A percentile compares a stretch with the other conserved stretches of the same genome.
Conservation (phyloP, 768 basidiomycete genomes). For the Hypholoma sublateritium region DNA sequence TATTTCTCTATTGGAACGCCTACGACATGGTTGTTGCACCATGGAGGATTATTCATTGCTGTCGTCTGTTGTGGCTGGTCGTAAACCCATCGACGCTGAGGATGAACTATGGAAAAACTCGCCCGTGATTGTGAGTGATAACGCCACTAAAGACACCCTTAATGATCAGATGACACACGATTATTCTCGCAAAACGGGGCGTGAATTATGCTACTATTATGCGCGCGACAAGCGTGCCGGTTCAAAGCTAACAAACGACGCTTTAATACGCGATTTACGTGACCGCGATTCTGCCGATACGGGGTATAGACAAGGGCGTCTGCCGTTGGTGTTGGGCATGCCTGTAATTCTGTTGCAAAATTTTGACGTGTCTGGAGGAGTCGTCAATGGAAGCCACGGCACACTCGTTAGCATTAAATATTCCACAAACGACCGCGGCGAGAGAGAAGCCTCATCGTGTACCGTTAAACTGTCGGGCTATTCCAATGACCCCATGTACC, state of each 20-base stretch:
- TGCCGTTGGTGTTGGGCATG: background rate
- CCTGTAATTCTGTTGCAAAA: background rate
- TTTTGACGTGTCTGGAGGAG: background rate
- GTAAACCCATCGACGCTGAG: background rate
- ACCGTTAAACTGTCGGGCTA: background rate
- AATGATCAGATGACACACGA: background rate
- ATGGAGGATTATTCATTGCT: background rate
- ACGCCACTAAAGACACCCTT: background rate
- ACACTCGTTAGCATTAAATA: background rate
- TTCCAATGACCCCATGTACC: background rate
- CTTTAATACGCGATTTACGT: background rate
- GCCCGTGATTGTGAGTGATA: background rate
- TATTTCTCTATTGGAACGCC: background rate
- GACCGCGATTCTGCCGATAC: background rate
- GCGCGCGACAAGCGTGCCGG: background rate
- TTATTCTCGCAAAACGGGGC: background rate
- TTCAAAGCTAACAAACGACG: background rate
- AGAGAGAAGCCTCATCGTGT: background rate
- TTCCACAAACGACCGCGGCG: background rate
- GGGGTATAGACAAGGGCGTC: background rate
- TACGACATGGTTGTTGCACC: background rate
- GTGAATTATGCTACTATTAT: background rate
- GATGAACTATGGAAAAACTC: background rate
- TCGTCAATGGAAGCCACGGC: background rate
- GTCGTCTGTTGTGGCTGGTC: background rate